Base-by-base conservation (phyloP, 208 protist species). In the Wallacemonas collosoma region DNA sequence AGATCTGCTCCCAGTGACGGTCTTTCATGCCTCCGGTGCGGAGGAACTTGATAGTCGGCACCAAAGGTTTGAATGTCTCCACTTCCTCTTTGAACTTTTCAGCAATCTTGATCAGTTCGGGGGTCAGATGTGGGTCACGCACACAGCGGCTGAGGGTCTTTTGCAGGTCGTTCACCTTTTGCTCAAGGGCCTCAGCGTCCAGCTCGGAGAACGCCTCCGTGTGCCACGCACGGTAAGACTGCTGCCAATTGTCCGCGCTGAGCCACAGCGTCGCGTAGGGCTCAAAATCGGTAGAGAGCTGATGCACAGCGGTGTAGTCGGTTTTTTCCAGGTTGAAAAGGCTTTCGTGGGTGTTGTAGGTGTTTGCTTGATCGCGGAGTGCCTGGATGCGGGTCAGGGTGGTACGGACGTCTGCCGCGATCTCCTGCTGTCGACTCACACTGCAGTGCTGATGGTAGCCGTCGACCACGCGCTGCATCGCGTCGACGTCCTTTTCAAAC, bases 1-100 rank as follows among this genome's bases (percentile, higher is more conserved):
- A 95, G 45, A 99, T 81, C 76, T 96, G 79, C 7, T 89, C 82
- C 97, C 98, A 99, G 83, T 99, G 98, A 12, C 98, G 87, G 17
- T 98, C 95, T 72, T 97, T 87, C 90, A 99, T 98, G 17, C 98
- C 98, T 11, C 96, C 94, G 65, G 97, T 98, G 60, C 98, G 89
- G 44, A 99, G 83, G 48, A 88, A 97, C 64, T 92, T 95, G 44
- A 99, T 73, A 17, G 98, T 94, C 35, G 98, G 98, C 48, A 99
- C 82, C 56, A 98, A 72, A 0, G 97, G 97, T 38, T 91, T 90
- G 77, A 99, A 99, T 68, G 97, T 93, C 55, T 98, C 95, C 40
- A 99, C 96, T 75, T 97, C 87, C 2, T 73, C 76, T 62, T 87
- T 83, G 7, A 97, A 94, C 40, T 81, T 81, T 67, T 94, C 77